Evolutionary conservation across 179 eudicot species (phyloP).

Genomic region (Drosera spatulata): DNA sequence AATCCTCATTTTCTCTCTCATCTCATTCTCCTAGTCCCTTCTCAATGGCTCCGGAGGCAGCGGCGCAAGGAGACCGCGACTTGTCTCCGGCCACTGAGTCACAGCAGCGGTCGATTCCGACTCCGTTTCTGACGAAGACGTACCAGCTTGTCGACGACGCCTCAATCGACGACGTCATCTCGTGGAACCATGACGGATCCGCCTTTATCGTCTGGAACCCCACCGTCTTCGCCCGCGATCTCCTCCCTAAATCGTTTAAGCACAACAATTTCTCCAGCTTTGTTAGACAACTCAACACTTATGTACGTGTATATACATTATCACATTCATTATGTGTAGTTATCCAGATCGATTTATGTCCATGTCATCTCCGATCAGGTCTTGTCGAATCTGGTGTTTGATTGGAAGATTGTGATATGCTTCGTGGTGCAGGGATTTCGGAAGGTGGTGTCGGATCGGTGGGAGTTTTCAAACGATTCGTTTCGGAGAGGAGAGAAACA

Average conservation of each 20-base stretch:
- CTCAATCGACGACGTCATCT: constrained; percentile 58
- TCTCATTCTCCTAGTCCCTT: neutral
- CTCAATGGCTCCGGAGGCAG: constrained; percentile 33
- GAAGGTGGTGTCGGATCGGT: constrained; percentile 73
- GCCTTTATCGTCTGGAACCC: constrained; percentile 75
- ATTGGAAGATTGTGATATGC: too few species aligned
- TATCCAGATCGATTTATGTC: too few species aligned
- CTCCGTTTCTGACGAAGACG: constrained; percentile 77
- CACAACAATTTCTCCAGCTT: too few species aligned
- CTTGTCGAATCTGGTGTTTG: too few species aligned
- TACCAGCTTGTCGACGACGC: constrained; percentile 67
- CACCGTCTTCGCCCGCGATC: constrained; percentile 70
- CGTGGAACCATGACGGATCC: constrained; percentile 91
- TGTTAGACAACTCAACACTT: constrained; percentile 11
- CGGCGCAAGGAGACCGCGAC: constrained; percentile 25
- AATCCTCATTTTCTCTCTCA: neutral
- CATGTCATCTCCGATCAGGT: too few species aligned
- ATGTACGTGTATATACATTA: neutral
- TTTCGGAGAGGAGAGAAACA: constrained; percentile 61
- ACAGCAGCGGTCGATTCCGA: constrained; percentile 40
- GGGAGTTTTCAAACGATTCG: constrained; percentile 79
- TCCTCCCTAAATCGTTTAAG: constrained; percentile 74
- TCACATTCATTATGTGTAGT: too few species aligned
- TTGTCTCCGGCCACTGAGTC: constrained; percentile 10
- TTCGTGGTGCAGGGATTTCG: constrained; percentile 51